These are phyloP conservation scores for Crithidia thermophila DNA, from an alignment of 208 protist species.

Conservation along the genomic window DNA sequence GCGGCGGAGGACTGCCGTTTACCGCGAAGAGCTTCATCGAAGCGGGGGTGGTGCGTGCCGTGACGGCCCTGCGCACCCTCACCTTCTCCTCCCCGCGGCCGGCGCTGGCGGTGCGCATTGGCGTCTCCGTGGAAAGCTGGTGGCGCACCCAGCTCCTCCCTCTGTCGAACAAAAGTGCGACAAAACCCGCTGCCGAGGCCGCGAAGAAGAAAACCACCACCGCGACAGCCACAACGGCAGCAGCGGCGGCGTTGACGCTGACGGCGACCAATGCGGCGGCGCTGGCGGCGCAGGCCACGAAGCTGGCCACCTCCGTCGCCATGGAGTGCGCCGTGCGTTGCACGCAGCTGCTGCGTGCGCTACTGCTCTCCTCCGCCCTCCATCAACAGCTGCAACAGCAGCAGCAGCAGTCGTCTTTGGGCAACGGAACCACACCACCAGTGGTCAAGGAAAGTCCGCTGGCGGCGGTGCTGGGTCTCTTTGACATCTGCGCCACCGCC, in stretches of 20 bases:
- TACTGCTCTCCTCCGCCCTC: constrained; percentile 4
- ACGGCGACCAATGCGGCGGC: neutral
- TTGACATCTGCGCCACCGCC: constrained; percentile 5
- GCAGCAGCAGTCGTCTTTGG: constrained; percentile 20
- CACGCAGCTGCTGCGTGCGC: constrained; percentile 10
- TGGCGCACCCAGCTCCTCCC: constrained; percentile 16
- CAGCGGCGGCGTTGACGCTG: no score
- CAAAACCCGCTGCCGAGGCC: neutral
- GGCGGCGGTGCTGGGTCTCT: constrained; percentile 12
- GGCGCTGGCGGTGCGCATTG: constrained; percentile 15
- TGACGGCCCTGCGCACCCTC: constrained; percentile 27
- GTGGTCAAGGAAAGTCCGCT: constrained; percentile 21
- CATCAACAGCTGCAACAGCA: neutral
- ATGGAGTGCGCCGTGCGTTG: constrained; percentile 12
- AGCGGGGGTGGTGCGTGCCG: constrained; percentile 1
- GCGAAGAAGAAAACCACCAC: neutral
- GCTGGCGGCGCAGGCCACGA: neutral
- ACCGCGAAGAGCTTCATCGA: constrained; percentile 2
- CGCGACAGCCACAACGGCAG: neutral
- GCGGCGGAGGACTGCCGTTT: neutral
- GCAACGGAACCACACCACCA: no score
- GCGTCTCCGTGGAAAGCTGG: constrained; percentile 29
- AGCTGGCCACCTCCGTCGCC: neutral
- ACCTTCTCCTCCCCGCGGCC: constrained; percentile 17
- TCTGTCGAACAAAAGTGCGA: neutral